phyloP scores from a whole-genome alignment of 169 alveolate genomes.

The Sarcocystis neurona region DNA sequence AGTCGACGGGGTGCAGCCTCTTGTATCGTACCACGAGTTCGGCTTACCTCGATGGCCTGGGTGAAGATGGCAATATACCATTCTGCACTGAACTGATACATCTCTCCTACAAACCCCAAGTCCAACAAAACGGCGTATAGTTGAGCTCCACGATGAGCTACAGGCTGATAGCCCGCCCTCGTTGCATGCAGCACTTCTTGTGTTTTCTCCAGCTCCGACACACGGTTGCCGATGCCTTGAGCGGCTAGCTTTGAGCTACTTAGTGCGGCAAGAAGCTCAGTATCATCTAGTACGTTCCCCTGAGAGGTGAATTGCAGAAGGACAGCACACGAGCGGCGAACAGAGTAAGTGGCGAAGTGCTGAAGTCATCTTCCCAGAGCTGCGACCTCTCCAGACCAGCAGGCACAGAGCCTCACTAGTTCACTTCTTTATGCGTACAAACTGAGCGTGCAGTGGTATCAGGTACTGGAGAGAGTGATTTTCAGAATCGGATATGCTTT shows the following conservation, averaged over 20 bases:
- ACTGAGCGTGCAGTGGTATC: too few relatives aligned
- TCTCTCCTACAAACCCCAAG: conserved; percentile 87
- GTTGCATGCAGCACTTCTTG: conserved; percentile 88
- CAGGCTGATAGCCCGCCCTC: conserved; percentile 90
- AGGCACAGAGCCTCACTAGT: too few relatives aligned
- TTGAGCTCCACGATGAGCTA: conserved; percentile 91
- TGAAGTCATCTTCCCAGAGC: too few relatives aligned
- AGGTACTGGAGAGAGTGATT: too few relatives aligned
- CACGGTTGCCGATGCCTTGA: conserved; percentile 90
- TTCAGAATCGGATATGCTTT: too few relatives aligned
- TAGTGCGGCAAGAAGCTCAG: conserved; percentile 91
- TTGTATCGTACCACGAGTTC: background rate
- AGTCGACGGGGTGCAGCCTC: background rate
- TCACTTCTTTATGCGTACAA: too few relatives aligned
- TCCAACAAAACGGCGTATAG: conserved; percentile 88
- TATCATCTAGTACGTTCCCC: conserved; percentile 91
- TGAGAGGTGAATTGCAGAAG: background rate
- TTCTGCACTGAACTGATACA: conserved; percentile 91
- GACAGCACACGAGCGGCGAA: background rate
- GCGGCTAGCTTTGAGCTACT: conserved; percentile 92
- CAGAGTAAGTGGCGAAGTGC: too few relatives aligned
- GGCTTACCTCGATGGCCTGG: conserved; percentile 74
- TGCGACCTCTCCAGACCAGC: too few relatives aligned
- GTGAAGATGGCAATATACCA: conserved; percentile 84
- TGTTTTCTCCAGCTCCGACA: conserved; percentile 80